Percentiles rank a stretch among this genome's conserved stretches.
phyloP scores from a whole-genome alignment of 306 rosid genomes.

The Myrica gale region DNA sequence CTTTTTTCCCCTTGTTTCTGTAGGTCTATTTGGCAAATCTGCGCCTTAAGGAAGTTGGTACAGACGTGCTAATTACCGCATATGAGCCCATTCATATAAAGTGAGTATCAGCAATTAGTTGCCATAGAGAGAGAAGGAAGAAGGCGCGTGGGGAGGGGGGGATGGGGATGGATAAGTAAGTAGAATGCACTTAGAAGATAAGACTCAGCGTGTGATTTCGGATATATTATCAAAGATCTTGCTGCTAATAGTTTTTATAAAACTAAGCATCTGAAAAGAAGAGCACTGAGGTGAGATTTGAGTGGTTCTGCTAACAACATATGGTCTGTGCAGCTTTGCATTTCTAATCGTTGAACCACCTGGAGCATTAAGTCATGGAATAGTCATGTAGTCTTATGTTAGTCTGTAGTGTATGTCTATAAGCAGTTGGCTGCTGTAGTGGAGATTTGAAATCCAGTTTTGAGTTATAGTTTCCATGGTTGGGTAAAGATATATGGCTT shows the following conservation, averaged over 20 bases:
- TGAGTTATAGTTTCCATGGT: background rate
- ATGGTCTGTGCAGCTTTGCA: background rate
- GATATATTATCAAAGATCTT: background rate
- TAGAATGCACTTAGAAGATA: background rate
- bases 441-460: background rate
- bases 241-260: background rate
- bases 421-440: background rate
- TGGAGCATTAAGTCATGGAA: background rate
- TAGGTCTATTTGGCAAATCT: constrained; percentile 87
- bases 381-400: background rate
- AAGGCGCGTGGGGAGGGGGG: too few species aligned
- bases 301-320: background rate
- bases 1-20: constrained; percentile 15
- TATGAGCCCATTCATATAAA: constrained; percentile 85
- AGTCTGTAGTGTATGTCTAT: background rate
- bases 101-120: constrained; percentile 44
- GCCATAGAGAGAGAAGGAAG: background rate
- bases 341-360: constrained; percentile 1
- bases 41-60: constrained; percentile 74
- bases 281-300: background rate
- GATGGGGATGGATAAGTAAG: background rate
- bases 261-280: background rate
- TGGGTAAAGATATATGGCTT: background rate
- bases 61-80: constrained; percentile 75
- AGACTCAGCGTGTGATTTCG: background rate